Evolutionary conservation across 345 rosid species (phyloP).

Genomic region (Durio zibethinus): DNA sequence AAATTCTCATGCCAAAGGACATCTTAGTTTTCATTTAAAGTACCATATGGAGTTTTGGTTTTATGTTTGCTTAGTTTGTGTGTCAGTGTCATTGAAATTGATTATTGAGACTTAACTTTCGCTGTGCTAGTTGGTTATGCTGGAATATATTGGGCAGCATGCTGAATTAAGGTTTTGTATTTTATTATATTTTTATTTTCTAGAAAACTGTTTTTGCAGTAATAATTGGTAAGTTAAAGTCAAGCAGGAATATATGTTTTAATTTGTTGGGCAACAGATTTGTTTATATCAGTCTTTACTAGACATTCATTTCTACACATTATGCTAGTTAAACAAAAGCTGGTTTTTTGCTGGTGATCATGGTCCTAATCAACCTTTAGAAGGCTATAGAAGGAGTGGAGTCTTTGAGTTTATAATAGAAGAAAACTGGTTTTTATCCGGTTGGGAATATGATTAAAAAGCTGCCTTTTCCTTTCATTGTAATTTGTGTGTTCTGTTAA

Average conservation of each 20-base stretch:
- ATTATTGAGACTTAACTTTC: not conserved
- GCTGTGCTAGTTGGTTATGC: not conserved
- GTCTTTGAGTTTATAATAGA: not conserved
- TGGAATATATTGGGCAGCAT: not conserved
- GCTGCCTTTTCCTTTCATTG: not conserved
- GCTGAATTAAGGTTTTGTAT: not conserved
- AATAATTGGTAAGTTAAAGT: not conserved
- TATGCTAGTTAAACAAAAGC: not conserved
- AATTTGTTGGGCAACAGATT: not conserved
- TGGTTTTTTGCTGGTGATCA: not conserved
- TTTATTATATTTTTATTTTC: not conserved
- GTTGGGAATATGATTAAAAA: not conserved
- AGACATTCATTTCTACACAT: not conserved
- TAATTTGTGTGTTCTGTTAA: not conserved
- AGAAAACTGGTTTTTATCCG: not conserved
- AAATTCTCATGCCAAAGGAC: not conserved
- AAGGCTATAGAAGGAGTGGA: not conserved
- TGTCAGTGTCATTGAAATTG: not conserved
- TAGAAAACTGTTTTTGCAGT: not conserved
- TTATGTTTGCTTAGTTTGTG: not conserved
- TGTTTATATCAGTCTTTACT: not conserved
- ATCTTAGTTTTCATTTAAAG: not conserved
- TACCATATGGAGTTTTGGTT: not conserved
- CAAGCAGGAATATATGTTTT: not conserved
- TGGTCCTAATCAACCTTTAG: not conserved